Evolutionary conservation across 1,284 basidiomycete species (phyloP), one percentile per base, ranked within the genome.

Genomic region (Erythrobasidium hasegawianum): DNA sequence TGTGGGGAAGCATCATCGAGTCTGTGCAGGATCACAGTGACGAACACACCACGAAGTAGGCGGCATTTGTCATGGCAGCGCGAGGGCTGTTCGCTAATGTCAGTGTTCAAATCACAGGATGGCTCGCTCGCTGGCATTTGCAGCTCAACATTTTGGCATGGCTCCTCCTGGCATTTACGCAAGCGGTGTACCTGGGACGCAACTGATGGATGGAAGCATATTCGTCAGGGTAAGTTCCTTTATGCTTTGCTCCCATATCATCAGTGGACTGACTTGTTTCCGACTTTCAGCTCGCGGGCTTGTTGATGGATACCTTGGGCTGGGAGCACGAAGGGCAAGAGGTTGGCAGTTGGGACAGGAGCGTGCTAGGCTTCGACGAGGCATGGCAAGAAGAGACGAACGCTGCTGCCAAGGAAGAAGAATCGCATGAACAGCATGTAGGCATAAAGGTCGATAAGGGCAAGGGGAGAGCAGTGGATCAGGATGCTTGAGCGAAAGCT

Each of bases 11-110:
- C 41, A 50, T 70, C 29, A 68, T 70, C 33, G 57, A 60, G 8
- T 27, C 54, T 38, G 68, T 62, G 10, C 50, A 41, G 2, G 72
- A 73, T 41, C 72, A 73, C 53, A 59, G 68, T 13, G 73, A 74
- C 60, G 71, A 72, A 40, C 73, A 74, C n/a, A 59, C 71, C 16
- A 70, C 72, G 5, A 74, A 74, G 62, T 65, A 24, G 38, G 62
- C 55, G 4, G 69, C 9, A 16, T 20, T 53, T 20, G 47, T 14
- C 13, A n/a, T n/a, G n/a, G n/a, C n/a, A n/a, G n/a, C n/a, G n/a
- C n/a, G 22, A 22, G 47, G 1, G 13, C 8, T 16, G 24, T 20
- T 10, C 8, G 7, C 14, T 2, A 38, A 2, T 13, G 26, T n/a
- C 2, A 26, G 18, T 47, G 24, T 1, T 41, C n/a, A 10, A 11